These are phyloP conservation scores for Penicillium longicatenatum DNA, from an alignment of 495 filamentous ascomycete genomes.

Conservation along the genomic window DNA sequence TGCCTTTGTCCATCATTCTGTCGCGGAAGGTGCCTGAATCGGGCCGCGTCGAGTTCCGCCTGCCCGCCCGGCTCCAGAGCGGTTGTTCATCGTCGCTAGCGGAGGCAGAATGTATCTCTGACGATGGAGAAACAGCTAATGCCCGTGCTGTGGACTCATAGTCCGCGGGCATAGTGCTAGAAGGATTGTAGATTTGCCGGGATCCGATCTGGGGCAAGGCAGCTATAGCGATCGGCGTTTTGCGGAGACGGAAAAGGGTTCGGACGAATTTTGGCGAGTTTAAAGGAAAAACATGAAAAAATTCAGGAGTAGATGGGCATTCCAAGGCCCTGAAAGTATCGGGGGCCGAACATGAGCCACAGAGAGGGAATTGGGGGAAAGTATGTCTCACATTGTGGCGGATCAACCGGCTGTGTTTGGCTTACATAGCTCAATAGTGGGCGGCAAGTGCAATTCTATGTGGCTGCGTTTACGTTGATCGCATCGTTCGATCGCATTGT, in stretches of 20 bases:
- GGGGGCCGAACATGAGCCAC: conserved; percentile 1
- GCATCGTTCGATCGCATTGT: conserved; percentile 9
- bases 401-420: conserved; percentile 6
- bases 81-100: conserved; percentile 41
- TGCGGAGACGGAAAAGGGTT: conserved; percentile 7
- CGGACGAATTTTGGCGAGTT: not conserved
- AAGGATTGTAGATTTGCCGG: conserved; percentile 10
- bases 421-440: not conserved
- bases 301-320: not conserved
- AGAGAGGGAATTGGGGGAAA: not conserved
- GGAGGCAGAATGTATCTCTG: conserved; percentile 37
- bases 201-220: conserved; percentile 7
- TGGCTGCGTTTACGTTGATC: no score
- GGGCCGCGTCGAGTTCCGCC: conserved; percentile 37
- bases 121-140: conserved; percentile 60
- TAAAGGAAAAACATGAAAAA: not conserved
- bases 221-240: conserved; percentile 13
- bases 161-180: conserved; percentile 52
- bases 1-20: conserved; percentile 46
- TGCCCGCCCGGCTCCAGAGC: conserved; percentile 41
- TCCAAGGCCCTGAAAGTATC: not conserved
- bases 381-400: conserved; percentile 6
- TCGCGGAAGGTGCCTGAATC: conserved; percentile 39
- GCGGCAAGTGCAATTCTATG: not conserved
- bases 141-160: conserved; percentile 66